A percentile compares a stretch with the other conserved stretches of the same genome.
phyloP scores from a whole-genome alignment of 805 yeast species.

The Suhomyces xylopsoci region DNA sequence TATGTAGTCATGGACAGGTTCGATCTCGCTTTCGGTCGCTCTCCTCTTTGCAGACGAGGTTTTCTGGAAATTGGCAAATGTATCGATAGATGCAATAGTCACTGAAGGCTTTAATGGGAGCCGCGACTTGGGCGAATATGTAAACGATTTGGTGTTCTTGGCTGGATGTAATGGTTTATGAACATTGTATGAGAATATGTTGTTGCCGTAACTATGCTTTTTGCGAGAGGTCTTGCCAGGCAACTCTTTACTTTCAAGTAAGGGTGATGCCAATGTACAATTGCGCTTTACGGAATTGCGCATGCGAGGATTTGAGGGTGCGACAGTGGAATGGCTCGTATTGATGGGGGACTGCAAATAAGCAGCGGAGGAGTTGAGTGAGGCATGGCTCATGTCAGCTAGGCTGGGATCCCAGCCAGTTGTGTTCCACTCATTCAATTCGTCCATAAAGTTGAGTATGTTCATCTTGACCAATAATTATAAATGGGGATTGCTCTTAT shows the following conservation, averaged over 20 bases:
- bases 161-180: not conserved
- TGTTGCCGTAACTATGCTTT: not conserved
- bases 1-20: not conserved
- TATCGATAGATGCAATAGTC: slow-evolving; percentile 21
- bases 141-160: not conserved
- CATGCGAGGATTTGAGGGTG: slow-evolving; percentile 1
- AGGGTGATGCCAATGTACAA: slow-evolving; percentile 23
- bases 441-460: not conserved
- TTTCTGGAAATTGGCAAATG: slow-evolving; percentile 9
- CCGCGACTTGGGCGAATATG: slow-evolving; percentile 7
- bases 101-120: slow-evolving; percentile 24
- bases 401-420: not conserved
- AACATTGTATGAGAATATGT: slow-evolving; percentile 4
- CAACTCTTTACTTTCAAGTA: slow-evolving; percentile 13
- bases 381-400: not conserved
- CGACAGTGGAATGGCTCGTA: not conserved
- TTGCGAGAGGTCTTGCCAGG: not conserved
- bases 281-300: slow-evolving; percentile 9
- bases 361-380: not conserved
- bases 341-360: slow-evolving; percentile 3
- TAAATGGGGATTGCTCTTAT: not conserved
- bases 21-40: not conserved
- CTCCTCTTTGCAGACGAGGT: not conserved
- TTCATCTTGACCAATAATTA: not conserved
- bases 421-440: not conserved